Evolutionary conservation across 2,329 filamentous ascomycete genomes (phyloP), one percentile per base, ranked within the genome.

Genomic region (Colletotrichum aenigma): DNA sequence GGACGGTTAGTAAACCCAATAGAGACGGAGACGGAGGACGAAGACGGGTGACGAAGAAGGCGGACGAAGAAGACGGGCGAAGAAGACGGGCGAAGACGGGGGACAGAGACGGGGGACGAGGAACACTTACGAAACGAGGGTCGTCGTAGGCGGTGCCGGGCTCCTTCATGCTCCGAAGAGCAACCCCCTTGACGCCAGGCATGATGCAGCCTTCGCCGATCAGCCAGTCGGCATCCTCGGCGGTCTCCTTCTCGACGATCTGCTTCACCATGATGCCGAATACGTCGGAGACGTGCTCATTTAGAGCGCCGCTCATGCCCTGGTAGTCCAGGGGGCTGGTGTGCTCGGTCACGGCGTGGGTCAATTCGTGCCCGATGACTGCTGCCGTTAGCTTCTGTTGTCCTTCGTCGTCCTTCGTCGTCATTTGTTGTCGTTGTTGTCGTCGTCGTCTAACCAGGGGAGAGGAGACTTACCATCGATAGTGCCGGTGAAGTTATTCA

Each of bases 211-310:
- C 86, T 79, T 91, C 88, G 36, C 89, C 89, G 65, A 91, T 87
- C 4, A 91, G 83, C 89, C 89, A 91, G 79, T 91, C 88, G 4
- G 89, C 88, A 10, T 85, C 81, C 6, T 84, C 83, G 2, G 87
- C 83, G 12, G 82, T 86, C 78, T 88, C 85, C 26, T 88, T 76
- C 69, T 89, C 84, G 10, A 85, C 84, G 77, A 85, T 86, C 81
- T 91, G 90, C 84, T 91, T 90, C 74, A 89, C 82, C 88, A 91
- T 91, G 81, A 89, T 87, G 74, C 89, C 90, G 78, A 91, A 91
- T 2, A 88, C 87, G 77, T 92, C 90, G 0, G 89, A 88, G 36
- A 91, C 78, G 77, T 89, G 88, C 81, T 92, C 90, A 75, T 91
- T 91, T 52, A 92, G 83, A 16, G 89, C 89, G 21, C 90, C 90